Evolutionary conservation across 805 yeast species (phyloP).

Genomic region (Sugiyamaella smithiae): DNA sequence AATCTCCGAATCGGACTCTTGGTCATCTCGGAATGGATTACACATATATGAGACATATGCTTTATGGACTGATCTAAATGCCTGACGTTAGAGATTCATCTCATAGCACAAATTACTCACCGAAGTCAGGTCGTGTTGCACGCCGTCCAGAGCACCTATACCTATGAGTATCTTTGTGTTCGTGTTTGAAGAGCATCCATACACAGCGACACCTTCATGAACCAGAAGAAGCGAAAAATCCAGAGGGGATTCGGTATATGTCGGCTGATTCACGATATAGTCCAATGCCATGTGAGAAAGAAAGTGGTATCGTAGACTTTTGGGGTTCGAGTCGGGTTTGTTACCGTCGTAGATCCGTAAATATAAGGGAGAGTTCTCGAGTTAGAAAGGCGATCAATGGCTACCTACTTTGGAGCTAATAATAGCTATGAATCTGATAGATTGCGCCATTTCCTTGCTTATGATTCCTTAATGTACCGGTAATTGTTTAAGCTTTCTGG

Average conservation of each 20-base stretch:
- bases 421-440: conserved; percentile 27
- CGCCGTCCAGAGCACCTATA: conserved; percentile 27
- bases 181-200: conserved; percentile 36
- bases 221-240: conserved; percentile 29
- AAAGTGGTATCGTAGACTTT: conserved; percentile 28
- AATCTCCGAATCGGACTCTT: conserved; percentile 19
- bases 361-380: conserved; percentile 28
- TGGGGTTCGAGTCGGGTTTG: background rate
- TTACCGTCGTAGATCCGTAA: conserved; percentile 19
- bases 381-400: background rate
- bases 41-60: conserved; percentile 32
- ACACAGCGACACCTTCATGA: conserved; percentile 38
- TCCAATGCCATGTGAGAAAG: conserved; percentile 38
- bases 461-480: too few species aligned
- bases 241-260: conserved; percentile 18
- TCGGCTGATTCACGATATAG: conserved; percentile 29
- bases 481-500: too few species aligned
- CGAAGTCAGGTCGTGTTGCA: conserved; percentile 20
- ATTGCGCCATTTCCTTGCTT: too few species aligned
- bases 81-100: conserved; percentile 7
- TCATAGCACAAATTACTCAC: conserved; percentile 11
- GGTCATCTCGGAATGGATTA: conserved; percentile 32
- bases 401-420: conserved; percentile 26
- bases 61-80: conserved; percentile 27
- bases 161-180: conserved; percentile 34